A percentile compares a stretch with the other conserved stretches of the same genome.
These are phyloP conservation scores for Gillenia trifoliata DNA, from an alignment of 306 rosid species.

Conservation along the genomic window DNA sequence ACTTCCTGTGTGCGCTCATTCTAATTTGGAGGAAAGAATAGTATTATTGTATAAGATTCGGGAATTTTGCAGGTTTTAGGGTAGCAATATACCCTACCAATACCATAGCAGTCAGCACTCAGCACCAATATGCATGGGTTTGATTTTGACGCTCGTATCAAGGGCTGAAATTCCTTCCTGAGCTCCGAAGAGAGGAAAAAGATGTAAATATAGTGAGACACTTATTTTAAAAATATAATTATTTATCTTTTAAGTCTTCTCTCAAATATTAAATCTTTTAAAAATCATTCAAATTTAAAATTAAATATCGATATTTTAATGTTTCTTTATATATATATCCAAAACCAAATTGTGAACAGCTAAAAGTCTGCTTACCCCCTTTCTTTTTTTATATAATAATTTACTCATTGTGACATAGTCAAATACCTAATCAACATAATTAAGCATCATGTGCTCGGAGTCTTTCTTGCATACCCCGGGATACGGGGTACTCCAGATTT, in stretches of 20 bases:
- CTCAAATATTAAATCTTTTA: no score
- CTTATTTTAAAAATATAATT: no score
- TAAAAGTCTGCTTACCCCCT: not conserved
- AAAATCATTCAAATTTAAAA: no score
- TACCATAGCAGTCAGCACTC: not conserved
- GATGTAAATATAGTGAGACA: no score
- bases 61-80: not conserved
- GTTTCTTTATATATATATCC: no score
- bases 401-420: not conserved
- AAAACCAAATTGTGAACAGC: not conserved
- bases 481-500: no score
- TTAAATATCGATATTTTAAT: no score
- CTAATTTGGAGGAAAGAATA: not conserved
- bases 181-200: conserved; percentile 29
- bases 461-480: no score
- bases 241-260: no score
- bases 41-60: not conserved
- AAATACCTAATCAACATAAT: not conserved
- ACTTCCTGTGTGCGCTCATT: not conserved
- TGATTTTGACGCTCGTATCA: not conserved
- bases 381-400: no score
- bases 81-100: conserved; percentile 10
- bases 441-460: not conserved
- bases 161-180: conserved; percentile 30
- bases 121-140: not conserved